Evolutionary conservation across 192 early-diverging fungal genomes (phyloP).

Genomic region (Phycomyces nitens): DNA sequence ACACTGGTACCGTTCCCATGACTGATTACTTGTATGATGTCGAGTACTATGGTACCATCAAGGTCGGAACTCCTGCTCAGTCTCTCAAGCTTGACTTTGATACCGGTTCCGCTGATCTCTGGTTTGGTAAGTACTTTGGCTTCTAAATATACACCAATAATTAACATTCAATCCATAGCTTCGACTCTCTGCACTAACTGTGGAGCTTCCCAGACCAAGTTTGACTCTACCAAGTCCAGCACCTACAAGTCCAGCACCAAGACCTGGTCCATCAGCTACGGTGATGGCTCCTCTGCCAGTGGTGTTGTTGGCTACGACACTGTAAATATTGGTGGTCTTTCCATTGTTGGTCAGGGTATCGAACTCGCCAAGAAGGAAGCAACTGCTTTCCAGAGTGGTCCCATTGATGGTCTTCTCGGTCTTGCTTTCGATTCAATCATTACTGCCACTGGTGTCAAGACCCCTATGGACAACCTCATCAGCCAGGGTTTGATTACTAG

Average conservation of each 20-base stretch:
- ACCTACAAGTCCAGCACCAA: constrained; percentile 56
- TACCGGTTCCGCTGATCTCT: constrained; percentile 70
- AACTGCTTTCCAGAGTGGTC: constrained; percentile 49
- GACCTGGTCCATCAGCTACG: constrained; percentile 60
- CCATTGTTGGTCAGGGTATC: constrained; percentile 57
- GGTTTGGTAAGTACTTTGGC: constrained; percentile 40
- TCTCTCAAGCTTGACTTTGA: constrained; percentile 69
- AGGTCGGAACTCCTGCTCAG: constrained; percentile 64
- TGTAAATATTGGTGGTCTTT: constrained; percentile 58
- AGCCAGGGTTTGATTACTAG: constrained; percentile 47
- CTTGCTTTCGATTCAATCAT: constrained; percentile 55
- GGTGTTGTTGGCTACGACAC: constrained; percentile 49
- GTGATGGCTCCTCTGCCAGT: constrained; percentile 52
- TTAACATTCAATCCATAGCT: constrained; percentile 15
- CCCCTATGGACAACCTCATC: constrained; percentile 57
- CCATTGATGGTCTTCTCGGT: constrained; percentile 63
- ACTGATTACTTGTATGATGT: constrained; percentile 41
- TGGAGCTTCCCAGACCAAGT: constrained; percentile 34
- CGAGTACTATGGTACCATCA: constrained; percentile 67
- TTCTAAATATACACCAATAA: constrained; percentile 6
- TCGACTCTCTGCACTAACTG: constrained; percentile 31
- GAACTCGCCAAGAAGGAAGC: constrained; percentile 62
- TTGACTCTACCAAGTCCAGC: constrained; percentile 31
- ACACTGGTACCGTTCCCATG: constrained; percentile 27
- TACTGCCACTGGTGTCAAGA: constrained; percentile 43